phyloP scores from a whole-genome alignment of 495 filamentous ascomycete genomes.

The Lasiosphaeria ovina region DNA sequence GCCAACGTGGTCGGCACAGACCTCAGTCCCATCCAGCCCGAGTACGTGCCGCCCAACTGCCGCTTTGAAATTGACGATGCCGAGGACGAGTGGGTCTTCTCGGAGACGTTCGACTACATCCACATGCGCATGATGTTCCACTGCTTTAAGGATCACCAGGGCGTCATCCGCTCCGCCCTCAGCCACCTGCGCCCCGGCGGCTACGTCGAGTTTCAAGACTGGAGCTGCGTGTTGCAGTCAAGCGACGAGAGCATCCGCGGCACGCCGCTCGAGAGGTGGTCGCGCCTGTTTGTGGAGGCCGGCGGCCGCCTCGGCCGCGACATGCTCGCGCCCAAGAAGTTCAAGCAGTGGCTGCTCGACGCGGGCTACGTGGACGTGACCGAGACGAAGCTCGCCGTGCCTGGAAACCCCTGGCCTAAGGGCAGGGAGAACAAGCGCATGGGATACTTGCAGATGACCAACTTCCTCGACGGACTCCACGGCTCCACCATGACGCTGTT shows the following conservation, averaged over 20 bases:
- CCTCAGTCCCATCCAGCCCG: conserved; percentile 21
- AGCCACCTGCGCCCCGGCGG: conserved; percentile 44
- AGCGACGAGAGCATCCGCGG: conserved; percentile 28
- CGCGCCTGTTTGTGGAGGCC: conserved; percentile 25
- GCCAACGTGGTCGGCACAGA: conserved; percentile 29
- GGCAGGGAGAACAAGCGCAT: conserved; percentile 48
- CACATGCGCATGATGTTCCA: conserved; percentile 48
- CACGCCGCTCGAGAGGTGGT: conserved; percentile 28
- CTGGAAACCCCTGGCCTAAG: conserved; percentile 51
- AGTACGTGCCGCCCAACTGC: conserved; percentile 45
- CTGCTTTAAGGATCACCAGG: conserved; percentile 43
- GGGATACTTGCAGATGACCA: conserved; percentile 40
- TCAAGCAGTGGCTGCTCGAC: conserved; percentile 28
- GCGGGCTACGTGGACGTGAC: conserved; percentile 46
- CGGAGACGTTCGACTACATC: conserved; percentile 48
- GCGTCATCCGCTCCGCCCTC: conserved; percentile 41
- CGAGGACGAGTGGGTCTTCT: conserved; percentile 50
- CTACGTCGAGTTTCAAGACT: conserved; percentile 50
- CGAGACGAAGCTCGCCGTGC: conserved; percentile 45
- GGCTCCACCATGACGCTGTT: conserved; percentile 51
- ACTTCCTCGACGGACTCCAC: conserved; percentile 40
- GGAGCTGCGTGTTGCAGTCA: conserved; percentile 28
- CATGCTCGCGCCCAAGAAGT: conserved; percentile 17
- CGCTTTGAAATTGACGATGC: conserved; percentile 52
- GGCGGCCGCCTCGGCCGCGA: conserved; percentile 20